phyloP scores from a whole-genome alignment of 2,329 filamentous ascomycete genomes.

The Monosporascus sp. region DNA sequence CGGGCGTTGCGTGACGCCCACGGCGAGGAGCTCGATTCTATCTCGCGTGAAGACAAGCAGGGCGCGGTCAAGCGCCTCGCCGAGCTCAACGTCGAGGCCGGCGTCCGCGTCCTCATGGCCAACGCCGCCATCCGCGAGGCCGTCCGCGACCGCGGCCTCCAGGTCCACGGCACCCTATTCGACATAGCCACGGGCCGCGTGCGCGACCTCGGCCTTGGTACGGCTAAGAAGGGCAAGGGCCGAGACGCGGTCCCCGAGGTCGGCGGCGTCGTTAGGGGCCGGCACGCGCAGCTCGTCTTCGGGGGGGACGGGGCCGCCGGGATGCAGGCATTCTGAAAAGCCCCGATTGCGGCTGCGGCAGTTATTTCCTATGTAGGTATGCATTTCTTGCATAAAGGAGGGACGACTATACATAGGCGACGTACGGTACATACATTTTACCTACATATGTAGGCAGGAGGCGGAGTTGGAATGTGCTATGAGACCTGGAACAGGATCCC shows the following conservation, averaged over 20 bases:
- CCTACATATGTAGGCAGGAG: no score
- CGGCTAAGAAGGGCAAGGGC: constrained; percentile 10
- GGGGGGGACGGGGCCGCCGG: constrained; percentile 25
- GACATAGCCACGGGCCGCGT: constrained; percentile 51
- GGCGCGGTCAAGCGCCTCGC: constrained; percentile 55
- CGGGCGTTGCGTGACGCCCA: constrained; percentile 40
- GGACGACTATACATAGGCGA: no score
- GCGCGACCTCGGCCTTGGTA: constrained; percentile 43
- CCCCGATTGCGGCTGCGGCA: no score
- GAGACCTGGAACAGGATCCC: no score
- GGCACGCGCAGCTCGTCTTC: constrained; percentile 48
- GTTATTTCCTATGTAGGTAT: no score
- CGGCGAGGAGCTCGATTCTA: constrained; percentile 48
- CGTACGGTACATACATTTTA: no score
- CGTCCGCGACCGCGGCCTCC: constrained; percentile 61
- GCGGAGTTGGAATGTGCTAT: no score
- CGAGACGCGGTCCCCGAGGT: constrained; percentile 11
- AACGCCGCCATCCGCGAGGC: constrained; percentile 67
- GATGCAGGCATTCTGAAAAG: constrained; percentile 18
- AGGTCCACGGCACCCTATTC: constrained; percentile 75
- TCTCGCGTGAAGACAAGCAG: constrained; percentile 46
- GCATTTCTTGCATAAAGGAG: no score
- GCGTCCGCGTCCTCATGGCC: constrained; percentile 61
- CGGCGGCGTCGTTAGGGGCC: constrained; percentile 38
- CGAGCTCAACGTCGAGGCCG: constrained; percentile 70